Evolutionary conservation across 2,329 filamentous ascomycete species (phyloP).

Genomic region (Leptographium lundbergii): DNA sequence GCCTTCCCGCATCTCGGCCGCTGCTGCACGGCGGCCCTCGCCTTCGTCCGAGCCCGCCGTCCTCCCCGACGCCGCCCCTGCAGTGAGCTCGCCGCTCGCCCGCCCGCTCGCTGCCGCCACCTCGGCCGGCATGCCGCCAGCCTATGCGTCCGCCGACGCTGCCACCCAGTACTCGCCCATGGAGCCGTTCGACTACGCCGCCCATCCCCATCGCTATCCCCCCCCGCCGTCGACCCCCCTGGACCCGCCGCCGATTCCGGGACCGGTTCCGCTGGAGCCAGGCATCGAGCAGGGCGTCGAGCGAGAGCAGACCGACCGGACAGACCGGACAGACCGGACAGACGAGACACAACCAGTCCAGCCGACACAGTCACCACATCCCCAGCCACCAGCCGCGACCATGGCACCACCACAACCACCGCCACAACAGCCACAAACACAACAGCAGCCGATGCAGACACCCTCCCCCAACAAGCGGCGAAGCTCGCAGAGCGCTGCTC

Average conservation of each 20-base stretch:
- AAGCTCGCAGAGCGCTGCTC: constrained; percentile 26
- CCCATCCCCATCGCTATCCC: constrained; percentile 4
- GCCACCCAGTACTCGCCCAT: constrained; percentile 36
- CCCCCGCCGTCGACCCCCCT: constrained; percentile 5
- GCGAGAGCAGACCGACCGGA: constrained; percentile 1
- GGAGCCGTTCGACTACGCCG: constrained; percentile 29
- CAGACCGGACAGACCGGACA: background rate
- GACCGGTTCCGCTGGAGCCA: constrained; percentile 15
- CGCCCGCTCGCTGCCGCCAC: background rate
- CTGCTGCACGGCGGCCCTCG: constrained; percentile 8
- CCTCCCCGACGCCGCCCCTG: background rate
- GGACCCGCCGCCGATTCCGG: constrained; percentile 18
- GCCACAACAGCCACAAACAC: background rate
- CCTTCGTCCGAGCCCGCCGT: background rate
- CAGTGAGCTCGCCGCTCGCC: constrained; percentile 1
- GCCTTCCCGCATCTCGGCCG: constrained; percentile 22
- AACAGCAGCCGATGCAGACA: constrained; percentile 1
- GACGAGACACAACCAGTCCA: background rate
- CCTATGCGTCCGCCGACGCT: constrained; percentile 24
- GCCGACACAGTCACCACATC: background rate
- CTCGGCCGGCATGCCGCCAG: background rate
- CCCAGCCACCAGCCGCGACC: background rate
- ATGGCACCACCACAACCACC: background rate
- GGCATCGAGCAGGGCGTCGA: constrained; percentile 14
- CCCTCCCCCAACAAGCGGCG: constrained; percentile 26